These are phyloP conservation scores for Pseudocercospora pini-densiflorae DNA, from an alignment of 2,329 filamentous ascomycete species.

Conservation along the genomic window DNA sequence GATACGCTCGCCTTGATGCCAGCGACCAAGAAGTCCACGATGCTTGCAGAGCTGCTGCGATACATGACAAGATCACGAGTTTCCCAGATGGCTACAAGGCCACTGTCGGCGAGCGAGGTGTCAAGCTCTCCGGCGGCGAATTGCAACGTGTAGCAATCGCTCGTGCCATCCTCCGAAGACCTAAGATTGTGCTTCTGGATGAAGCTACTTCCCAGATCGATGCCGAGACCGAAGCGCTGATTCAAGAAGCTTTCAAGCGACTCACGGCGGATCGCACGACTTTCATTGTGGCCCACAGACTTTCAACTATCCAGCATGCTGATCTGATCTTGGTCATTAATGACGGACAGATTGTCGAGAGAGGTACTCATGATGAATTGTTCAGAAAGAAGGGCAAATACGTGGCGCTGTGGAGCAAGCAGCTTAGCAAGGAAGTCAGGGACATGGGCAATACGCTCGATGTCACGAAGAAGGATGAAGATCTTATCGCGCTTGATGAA, in stretches of 20 bases:
- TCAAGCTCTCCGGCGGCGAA: conserved; percentile 82
- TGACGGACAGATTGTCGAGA: conserved; percentile 71
- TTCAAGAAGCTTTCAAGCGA: conserved; percentile 64
- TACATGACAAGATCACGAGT: conserved; percentile 66
- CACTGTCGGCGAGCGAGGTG: conserved; percentile 74
- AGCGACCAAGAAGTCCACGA: conserved; percentile 64
- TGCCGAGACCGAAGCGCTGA: conserved; percentile 56
- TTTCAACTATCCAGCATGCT: conserved; percentile 76
- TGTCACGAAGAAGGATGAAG: conserved; percentile 20
- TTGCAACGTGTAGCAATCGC: conserved; percentile 82
- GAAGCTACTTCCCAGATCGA: conserved; percentile 75
- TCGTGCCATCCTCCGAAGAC: conserved; percentile 69
- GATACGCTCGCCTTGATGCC: conserved; percentile 65
- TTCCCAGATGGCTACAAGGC: conserved; percentile 74
- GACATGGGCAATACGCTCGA: conserved; percentile 25
- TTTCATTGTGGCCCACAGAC: conserved; percentile 77
- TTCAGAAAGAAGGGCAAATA: conserved; percentile 50
- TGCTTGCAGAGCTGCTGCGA: conserved; percentile 64
- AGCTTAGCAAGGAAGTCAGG: conserved; percentile 35
- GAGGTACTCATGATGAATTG: conserved; percentile 75
- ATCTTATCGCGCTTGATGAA: conserved; percentile 16
- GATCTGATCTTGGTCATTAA: conserved; percentile 79
- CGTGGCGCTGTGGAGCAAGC: conserved; percentile 40
- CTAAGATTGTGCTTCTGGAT: conserved; percentile 71
- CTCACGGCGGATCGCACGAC: conserved; percentile 68